Evolutionary conservation across 345 rosid genomes (phyloP).

Genomic region (Aquilaria yunnanensis): DNA sequence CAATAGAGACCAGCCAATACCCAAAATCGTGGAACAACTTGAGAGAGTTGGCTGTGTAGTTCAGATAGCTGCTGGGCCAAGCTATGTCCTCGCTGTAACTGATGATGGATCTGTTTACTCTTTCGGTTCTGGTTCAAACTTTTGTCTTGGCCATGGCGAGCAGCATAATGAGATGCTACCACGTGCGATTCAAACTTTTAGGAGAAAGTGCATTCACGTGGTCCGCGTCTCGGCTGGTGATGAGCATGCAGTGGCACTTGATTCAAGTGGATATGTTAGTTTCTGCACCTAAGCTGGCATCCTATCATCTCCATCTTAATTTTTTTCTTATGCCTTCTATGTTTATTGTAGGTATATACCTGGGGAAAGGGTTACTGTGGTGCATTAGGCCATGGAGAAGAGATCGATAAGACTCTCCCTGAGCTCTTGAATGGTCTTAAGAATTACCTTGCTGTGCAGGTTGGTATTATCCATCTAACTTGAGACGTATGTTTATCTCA

Average conservation of each 20-base stretch:
- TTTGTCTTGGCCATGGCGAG: conserved; percentile 98
- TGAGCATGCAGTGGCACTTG: conserved; percentile 94
- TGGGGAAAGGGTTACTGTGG: conserved; percentile 99
- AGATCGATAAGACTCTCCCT: conserved; percentile 83
- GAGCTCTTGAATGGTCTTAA: conserved; percentile 57
- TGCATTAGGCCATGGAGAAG: conserved; percentile 96
- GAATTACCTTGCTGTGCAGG: conserved; percentile 71
- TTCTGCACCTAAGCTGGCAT: conserved; percentile 6
- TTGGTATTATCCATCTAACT: conserved; percentile 17
- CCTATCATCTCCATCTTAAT: not conserved
- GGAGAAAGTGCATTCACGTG: conserved; percentile 60
- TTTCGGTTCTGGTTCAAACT: conserved; percentile 83
- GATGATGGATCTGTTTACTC: conserved; percentile 69
- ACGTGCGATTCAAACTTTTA: conserved; percentile 66
- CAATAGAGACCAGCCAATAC: conserved; percentile 66
- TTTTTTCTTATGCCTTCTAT: conserved; percentile 4
- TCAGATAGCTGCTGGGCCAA: conserved; percentile 87
- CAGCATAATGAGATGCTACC: conserved; percentile 84
- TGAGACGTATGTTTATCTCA: not conserved
- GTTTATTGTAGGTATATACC: conserved; percentile 60
- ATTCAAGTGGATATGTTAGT: conserved; percentile 85
- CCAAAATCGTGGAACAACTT: conserved; percentile 53
- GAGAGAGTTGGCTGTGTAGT: conserved; percentile 52
- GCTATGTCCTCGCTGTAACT: conserved; percentile 71
- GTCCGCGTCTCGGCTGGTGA: conserved; percentile 96